A percentile compares a stretch with the other conserved stretches of the same genome.
Evolutionary conservation across 495 filamentous ascomycete genomes (phyloP).

Genomic region (Bombardia bombarda): DNA sequence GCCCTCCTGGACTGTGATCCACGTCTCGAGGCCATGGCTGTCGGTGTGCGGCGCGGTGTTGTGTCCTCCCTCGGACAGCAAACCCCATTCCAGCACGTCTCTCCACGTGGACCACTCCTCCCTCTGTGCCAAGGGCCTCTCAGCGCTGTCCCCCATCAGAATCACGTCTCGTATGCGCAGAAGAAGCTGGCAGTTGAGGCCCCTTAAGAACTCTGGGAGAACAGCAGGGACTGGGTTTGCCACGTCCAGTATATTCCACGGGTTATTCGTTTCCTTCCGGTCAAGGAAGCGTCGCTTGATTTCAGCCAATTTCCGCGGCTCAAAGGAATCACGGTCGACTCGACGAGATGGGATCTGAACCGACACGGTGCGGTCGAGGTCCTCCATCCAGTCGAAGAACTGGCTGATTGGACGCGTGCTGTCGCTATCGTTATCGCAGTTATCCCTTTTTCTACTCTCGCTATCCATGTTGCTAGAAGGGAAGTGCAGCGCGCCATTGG

Average conservation of each 20-base stretch:
- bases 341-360: slow-evolving; percentile 11
- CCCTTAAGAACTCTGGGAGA: slow-evolving; percentile 5
- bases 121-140: slow-evolving; percentile 1
- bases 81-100: slow-evolving; percentile 4
- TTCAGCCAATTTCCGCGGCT: too few relatives aligned
- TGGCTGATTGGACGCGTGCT: slow-evolving; percentile 9
- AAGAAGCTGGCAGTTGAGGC: slow-evolving; percentile 10
- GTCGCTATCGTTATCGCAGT: too few relatives aligned
- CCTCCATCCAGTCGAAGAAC: slow-evolving; percentile 7
- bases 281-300: slow-evolving; percentile 6
- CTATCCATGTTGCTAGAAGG: not conserved
- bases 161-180: not conserved
- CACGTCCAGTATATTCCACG: slow-evolving; percentile 12
- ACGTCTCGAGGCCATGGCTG: too few relatives aligned
- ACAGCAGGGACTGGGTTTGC: slow-evolving; percentile 1
- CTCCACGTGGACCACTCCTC: slow-evolving; percentile 7
- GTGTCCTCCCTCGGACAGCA: slow-evolving; percentile 10
- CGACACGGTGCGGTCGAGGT: slow-evolving; percentile 1
- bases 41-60: slow-evolving; percentile 7
- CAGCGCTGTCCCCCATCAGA: slow-evolving; percentile 1
- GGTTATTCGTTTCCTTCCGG: slow-evolving; percentile 2
- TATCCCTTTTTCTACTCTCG: too few relatives aligned
- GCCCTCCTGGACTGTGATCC: too few relatives aligned
- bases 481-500: slow-evolving; percentile 9
- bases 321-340: slow-evolving; percentile 1